Evolutionary conservation across 352 stramenopile species (phyloP), one percentile per base, ranked within the genome.

Genomic region (Globisporangium mamillatum): DNA sequence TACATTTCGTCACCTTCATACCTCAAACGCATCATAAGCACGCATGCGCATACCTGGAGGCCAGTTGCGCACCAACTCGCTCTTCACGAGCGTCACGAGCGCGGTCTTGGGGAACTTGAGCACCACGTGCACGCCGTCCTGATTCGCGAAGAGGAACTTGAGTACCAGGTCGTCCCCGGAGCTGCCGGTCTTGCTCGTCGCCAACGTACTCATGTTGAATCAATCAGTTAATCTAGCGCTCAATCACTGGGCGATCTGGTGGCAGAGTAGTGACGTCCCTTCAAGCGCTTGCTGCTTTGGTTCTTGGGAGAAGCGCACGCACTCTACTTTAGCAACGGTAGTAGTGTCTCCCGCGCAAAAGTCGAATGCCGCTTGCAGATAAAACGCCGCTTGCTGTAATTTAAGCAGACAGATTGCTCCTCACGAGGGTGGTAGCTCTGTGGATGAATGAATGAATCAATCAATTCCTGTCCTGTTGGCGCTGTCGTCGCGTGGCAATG

Each of bases 141-240:
- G 77, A 72, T 94, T 92, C 34, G 88, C 88, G 68, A 95, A 95
- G 27, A 95, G 79, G 65, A 95, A 95, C 73, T 91, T 92, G 67
- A 95, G 79, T 65, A 66, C 64, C 52, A 95, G 73, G 66, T 88
- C 83, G 56, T 80, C 67, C 29, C 71, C 78, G 18, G 68, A 72
- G 71, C 79, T 90, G 50, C 80, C 79, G 8, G 24, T 63, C 27
- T 67, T 68, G 58, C n/a, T 32, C 46, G 63, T 50, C 52, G 60
- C 67, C 41, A 62, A 22, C 46, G 57, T 36, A 27, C 60, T 72
- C 66, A 71, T 71, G 18, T 2, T 57, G 9, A 4, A 25, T 44
- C 20, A 5, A 25, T 58, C 6, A 27, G 16, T 52, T 6, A 1
- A 18, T 29, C 12, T 2, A 27, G 27, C 8, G 29, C 25, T 66